Base-by-base conservation (phyloP, 1,284 basidiomycete species). In the Irpex sp. region DNA sequence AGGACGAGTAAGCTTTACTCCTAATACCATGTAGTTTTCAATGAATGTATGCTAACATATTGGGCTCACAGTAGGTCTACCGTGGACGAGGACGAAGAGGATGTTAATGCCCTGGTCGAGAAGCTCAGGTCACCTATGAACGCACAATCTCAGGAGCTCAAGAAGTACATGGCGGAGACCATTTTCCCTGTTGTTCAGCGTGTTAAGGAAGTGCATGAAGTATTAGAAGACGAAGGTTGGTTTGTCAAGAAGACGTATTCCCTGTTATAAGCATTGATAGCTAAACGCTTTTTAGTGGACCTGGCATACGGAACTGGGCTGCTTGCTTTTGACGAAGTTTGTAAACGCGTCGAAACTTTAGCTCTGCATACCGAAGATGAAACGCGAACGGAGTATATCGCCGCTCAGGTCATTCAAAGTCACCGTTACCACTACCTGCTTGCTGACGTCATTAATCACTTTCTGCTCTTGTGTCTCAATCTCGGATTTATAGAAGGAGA, bases 101-200 rank as follows among this genome's bases (percentile, higher is more conserved):
- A 78, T 55, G 67, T 83, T 8, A 71, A 74, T 26, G 75, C 75
- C 5, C 72, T 86, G 31, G 78, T 78, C 4, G 75, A 84, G 57
- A 76, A 78, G 31, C 75, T 87, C 31, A 82, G 83, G 62, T 73
- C 67, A 5, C 76, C 83, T 8, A 84, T 87, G 71, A 70, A 78
- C 26, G 72, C 76, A 0, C 75, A 79, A 54, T 78, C 79, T 6
- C 74, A 74, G 4, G 68, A 72, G 19, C 69, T 85, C 46, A 80
- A 82, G 68, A 75, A 80, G 59, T 79, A 85, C 65, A 77, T 86
- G 39, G 81, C 79, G 21, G 75, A 82, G 49, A 79, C 78, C 5
- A 75, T 86, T 47, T 78, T 86, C 4, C 83, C 84, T 9, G 79
- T 81, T 5, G 78, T 82, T 53, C 82, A 81, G 55, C 76, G 76